phyloP scores from a whole-genome alignment of 2,329 filamentous ascomycete species.

The Pseudocercospora pini-densiflorae region DNA sequence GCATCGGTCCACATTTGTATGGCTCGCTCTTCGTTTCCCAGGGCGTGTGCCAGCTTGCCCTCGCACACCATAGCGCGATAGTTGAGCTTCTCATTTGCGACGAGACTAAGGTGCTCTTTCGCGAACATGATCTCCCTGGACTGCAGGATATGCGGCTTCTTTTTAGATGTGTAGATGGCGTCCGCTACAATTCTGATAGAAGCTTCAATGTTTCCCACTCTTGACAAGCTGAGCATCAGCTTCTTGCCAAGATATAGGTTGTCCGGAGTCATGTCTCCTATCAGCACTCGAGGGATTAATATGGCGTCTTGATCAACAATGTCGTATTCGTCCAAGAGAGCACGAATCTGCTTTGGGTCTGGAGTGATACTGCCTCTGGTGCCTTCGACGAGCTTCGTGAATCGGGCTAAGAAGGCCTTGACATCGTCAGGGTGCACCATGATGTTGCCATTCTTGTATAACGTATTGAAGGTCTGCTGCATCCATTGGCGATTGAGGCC shows the following conservation, averaged over 20 bases:
- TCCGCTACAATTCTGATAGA: constrained; percentile 34
- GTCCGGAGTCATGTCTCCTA: constrained; percentile 7
- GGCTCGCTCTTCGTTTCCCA: constrained; percentile 33
- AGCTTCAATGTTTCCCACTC: constrained; percentile 29
- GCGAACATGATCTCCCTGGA: constrained; percentile 24
- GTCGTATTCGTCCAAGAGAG: constrained; percentile 13
- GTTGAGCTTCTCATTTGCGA: constrained; percentile 29
- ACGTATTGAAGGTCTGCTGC: neutral
- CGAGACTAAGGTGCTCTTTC: constrained; percentile 28
- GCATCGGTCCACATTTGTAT: constrained; percentile 35
- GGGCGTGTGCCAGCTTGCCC: constrained; percentile 33
- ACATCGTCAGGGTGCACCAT: constrained; percentile 15
- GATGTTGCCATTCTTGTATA: constrained; percentile 7
- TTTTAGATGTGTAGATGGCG: constrained; percentile 21
- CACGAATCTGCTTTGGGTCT: constrained; percentile 12
- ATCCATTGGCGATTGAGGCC: neutral
- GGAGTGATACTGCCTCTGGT: neutral
- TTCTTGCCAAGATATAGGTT: constrained; percentile 27
- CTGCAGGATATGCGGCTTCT: constrained; percentile 23
- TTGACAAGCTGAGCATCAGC: constrained; percentile 31
- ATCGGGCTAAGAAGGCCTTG: constrained; percentile 16
- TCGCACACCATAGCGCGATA: constrained; percentile 37
- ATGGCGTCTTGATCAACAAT: constrained; percentile 15
- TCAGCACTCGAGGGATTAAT: constrained; percentile 14
- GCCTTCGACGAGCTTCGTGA: constrained; percentile 10